Evolutionary conservation across 495 filamentous ascomycete species (phyloP).

Genomic region (Penicillium crystallinum): DNA sequence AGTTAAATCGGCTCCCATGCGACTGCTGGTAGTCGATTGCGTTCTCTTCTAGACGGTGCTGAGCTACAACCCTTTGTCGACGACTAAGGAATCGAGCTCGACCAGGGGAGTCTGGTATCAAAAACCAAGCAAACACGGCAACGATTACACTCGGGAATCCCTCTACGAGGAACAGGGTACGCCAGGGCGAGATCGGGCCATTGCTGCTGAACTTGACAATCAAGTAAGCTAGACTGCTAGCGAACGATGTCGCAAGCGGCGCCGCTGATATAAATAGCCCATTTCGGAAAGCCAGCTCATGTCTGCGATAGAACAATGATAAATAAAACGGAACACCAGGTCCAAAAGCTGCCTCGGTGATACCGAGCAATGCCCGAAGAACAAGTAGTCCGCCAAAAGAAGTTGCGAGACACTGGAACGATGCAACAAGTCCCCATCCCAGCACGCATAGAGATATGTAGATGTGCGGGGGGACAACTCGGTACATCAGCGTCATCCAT

Average conservation of each 20-base stretch:
- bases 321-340: slow-evolving; percentile 60
- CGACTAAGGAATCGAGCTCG: slow-evolving; percentile 45
- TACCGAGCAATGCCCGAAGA: slow-evolving; percentile 49
- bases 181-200: slow-evolving; percentile 54
- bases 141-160: slow-evolving; percentile 57
- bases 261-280: slow-evolving; percentile 60
- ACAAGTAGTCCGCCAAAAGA: slow-evolving; percentile 43
- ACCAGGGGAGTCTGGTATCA: slow-evolving; percentile 52
- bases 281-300: slow-evolving; percentile 57
- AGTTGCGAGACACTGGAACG: slow-evolving; percentile 62
- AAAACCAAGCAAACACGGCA: slow-evolving; percentile 48
- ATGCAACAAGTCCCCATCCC: slow-evolving; percentile 58
- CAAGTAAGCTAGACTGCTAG: slow-evolving; percentile 57
- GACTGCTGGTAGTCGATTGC: slow-evolving; percentile 19
- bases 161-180: slow-evolving; percentile 55
- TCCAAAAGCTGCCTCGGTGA: slow-evolving; percentile 58
- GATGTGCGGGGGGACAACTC: slow-evolving; percentile 51
- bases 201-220: slow-evolving; percentile 47
- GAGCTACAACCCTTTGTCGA: slow-evolving; percentile 43
- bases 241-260: slow-evolving; percentile 62
- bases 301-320: slow-evolving; percentile 55
- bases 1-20: slow-evolving; percentile 32
- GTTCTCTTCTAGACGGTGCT: slow-evolving; percentile 41
- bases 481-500: slow-evolving; percentile 63
- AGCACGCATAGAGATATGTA: slow-evolving; percentile 48